These are phyloP conservation scores for Fusarium albidum DNA, from an alignment of 2,329 filamentous ascomycete species.

Conservation along the genomic window DNA sequence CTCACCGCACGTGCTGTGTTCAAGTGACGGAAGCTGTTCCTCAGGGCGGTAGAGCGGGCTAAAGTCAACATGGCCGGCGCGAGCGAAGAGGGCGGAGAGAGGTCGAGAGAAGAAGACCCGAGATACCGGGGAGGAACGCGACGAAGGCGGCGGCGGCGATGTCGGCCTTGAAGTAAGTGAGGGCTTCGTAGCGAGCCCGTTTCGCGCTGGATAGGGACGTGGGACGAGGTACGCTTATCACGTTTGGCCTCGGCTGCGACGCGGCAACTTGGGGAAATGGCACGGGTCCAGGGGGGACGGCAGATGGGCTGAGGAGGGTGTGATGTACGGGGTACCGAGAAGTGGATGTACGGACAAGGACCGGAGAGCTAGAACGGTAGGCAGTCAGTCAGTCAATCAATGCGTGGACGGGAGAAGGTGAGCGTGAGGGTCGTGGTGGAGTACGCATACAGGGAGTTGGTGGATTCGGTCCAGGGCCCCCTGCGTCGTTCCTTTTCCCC, in stretches of 20 bases:
- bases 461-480: background rate
- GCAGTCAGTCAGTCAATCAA: background rate
- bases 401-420: background rate
- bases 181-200: slow-evolving; percentile 14
- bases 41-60: slow-evolving; percentile 44
- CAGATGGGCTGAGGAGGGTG: slow-evolving; percentile 2
- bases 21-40: slow-evolving; percentile 45
- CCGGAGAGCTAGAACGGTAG: background rate
- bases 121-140: slow-evolving; percentile 6
- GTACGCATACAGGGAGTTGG: background rate
- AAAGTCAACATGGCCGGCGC: slow-evolving; percentile 47
- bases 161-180: slow-evolving; percentile 27
- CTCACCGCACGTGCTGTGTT: slow-evolving; percentile 40
- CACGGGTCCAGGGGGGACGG: background rate
- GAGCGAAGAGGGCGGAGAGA: slow-evolving; percentile 1
- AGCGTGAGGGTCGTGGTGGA: slow-evolving; percentile 1
- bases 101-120: slow-evolving; percentile 10
- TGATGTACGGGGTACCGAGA: background rate
- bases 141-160: slow-evolving; percentile 10
- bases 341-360: slow-evolving; percentile 8
- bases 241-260: slow-evolving; percentile 30
- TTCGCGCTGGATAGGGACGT: slow-evolving; percentile 13
- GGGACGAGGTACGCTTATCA: slow-evolving; percentile 17
- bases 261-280: slow-evolving; percentile 12
- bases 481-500: background rate